Base-by-base conservation (phyloP, 768 basidiomycete genomes). In the Tricholoma furcatifolium region DNA sequence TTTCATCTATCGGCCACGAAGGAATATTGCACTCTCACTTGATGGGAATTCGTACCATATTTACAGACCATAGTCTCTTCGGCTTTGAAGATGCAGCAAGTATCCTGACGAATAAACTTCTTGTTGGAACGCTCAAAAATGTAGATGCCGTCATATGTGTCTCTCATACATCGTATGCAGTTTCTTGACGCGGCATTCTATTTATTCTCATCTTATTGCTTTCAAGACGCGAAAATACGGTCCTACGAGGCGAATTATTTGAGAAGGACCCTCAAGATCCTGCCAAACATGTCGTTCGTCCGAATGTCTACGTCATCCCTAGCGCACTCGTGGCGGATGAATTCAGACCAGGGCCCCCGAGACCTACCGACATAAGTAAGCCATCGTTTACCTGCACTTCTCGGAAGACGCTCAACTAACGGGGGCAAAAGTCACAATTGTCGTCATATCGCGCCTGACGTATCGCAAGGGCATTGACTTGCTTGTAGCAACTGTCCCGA, bases 391-490 rank as follows among this genome's bases (percentile, higher is more conserved):
- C 40, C 27, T 3, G 7, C 35, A 24, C n/a, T 24, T n/a, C 14
- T 30, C 2, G 15, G 15, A 31, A 5, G 12, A 15, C 2, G 6
- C 27, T 31, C 14, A 30, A 7, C 17, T 44, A 12, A 44, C 2
- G 27, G 6, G 5, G 30, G 15, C 35, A 35, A 51, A 17, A 62
- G 95, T 98, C 51, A 97, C 88, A 2, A 91, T 99, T 41, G 85
- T 99, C 3, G 83, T 97, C 11, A 69, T 99, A 10, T 93, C 93
- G 2, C 84, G 97, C 12, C 74, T 98, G 27, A 93, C 90, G 0
- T 98, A 98, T 63, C 83, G 97, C 44, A 99, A 98, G 73, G 97
- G 97, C 1, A 87, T 99, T 47, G 97, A 99, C 64, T 81, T 99
- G 2, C 82, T 99, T 5, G 90, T 98, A 0, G 93, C 93, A 1